phyloP scores from a whole-genome alignment of 2,329 filamentous ascomycete genomes.

The Leptographium radiaticola region DNA sequence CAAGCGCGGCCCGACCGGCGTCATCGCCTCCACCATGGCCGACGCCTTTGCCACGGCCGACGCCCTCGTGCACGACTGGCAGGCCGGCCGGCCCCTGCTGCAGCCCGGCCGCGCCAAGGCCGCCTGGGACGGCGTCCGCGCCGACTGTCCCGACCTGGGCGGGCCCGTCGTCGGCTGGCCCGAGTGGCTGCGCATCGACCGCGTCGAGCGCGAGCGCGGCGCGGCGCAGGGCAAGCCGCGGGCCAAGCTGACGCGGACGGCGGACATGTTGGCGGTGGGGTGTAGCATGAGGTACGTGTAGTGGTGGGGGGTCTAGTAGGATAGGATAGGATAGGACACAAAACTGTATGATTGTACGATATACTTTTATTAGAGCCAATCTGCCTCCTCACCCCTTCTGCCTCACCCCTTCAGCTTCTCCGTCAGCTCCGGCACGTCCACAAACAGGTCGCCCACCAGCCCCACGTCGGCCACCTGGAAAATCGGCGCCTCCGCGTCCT shows the following conservation, averaged over 20 bases:
- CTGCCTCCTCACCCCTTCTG: neutral
- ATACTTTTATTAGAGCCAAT: neutral
- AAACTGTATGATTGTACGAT: too few relatives aligned
- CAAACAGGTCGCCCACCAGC: slow-evolving; percentile 87
- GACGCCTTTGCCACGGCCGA: slow-evolving; percentile 88
- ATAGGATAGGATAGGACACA: slow-evolving; percentile 21
- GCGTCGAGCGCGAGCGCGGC: slow-evolving; percentile 59
- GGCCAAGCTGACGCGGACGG: slow-evolving; percentile 50
- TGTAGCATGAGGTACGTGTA: too few relatives aligned
- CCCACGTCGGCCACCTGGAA: slow-evolving; percentile 97
- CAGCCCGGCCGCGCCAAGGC: slow-evolving; percentile 5
- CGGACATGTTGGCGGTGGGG: slow-evolving; percentile 44
- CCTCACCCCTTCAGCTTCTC: slow-evolving; percentile 64
- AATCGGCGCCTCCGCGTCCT: slow-evolving; percentile 91
- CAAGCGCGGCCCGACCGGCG: slow-evolving; percentile 84
- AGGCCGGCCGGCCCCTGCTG: slow-evolving; percentile 27
- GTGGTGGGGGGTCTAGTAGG: too few relatives aligned
- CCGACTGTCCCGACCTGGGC: slow-evolving; percentile 35
- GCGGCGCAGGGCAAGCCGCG: slow-evolving; percentile 58
- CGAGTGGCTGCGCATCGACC: slow-evolving; percentile 75
- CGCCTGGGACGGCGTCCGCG: slow-evolving; percentile 68
- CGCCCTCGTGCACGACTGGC: slow-evolving; percentile 69
- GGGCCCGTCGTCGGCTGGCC: slow-evolving; percentile 62
- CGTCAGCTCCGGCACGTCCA: slow-evolving; percentile 89
- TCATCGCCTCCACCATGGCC: slow-evolving; percentile 91